These are phyloP conservation scores for Penicillium coffeae DNA, from an alignment of 495 filamentous ascomycete genomes.

Conservation along the genomic window DNA sequence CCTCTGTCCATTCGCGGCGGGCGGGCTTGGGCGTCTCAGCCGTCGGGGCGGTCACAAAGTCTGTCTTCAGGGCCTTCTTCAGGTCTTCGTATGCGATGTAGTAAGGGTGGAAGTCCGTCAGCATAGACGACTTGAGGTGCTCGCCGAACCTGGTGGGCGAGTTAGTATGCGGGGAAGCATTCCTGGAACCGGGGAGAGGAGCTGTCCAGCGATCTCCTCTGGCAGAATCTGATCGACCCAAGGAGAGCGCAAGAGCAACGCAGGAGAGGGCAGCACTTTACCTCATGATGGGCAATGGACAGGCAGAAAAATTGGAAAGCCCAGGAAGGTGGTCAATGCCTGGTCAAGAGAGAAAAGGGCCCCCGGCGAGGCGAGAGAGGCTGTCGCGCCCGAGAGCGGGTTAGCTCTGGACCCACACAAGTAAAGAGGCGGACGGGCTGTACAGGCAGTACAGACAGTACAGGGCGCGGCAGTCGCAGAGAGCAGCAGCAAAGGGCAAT, in stretches of 20 bases:
- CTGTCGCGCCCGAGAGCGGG: conserved; percentile 19
- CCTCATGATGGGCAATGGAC: conserved; percentile 27
- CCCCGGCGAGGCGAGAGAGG: conserved; percentile 7
- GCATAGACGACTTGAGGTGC: conserved; percentile 86
- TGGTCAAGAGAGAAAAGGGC: conserved; percentile 5
- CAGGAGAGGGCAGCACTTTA: conserved; percentile 7
- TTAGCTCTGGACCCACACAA: conserved; percentile 5
- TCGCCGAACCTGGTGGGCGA: conserved; percentile 81
- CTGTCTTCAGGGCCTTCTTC: conserved; percentile 78
- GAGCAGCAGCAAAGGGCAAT: too few relatives aligned
- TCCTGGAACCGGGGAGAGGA: background rate
- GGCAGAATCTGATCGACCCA: background rate
- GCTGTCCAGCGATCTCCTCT: background rate
- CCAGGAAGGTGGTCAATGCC: conserved; percentile 10
- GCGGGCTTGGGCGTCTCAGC: conserved; percentile 52
- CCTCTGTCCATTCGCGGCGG: conserved; percentile 77
- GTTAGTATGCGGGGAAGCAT: conserved; percentile 17
- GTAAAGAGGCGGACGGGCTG: background rate
- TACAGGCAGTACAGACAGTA: too few relatives aligned
- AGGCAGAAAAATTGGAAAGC: background rate
- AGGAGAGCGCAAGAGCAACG: background rate
- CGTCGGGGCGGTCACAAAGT: conserved; percentile 54
- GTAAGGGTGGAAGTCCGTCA: conserved; percentile 93
- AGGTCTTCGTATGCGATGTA: conserved; percentile 97
- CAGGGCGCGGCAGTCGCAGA: too few relatives aligned